Percentiles rank a stretch among this genome's conserved stretches.
Evolutionary conservation across 441 rosid species (phyloP).

Genomic region (Hura crepitans): DNA sequence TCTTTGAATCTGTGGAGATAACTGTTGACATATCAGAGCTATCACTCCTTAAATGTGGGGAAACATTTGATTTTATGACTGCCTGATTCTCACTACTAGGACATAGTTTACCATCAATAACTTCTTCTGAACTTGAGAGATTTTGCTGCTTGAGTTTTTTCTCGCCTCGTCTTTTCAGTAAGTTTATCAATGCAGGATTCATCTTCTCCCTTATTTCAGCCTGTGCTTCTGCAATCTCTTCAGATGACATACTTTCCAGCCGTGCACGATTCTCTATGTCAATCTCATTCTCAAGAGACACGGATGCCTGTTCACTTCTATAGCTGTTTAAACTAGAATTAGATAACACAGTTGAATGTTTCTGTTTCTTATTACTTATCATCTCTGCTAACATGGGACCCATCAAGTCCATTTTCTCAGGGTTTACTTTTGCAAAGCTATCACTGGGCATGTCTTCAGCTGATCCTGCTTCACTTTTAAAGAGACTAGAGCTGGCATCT

Average conservation of each 20-base stretch:
- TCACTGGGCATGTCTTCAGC: constrained; percentile 22
- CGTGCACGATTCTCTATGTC: constrained; percentile 65
- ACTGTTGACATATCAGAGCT: constrained; percentile 24
- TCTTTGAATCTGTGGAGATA: constrained; percentile 31
- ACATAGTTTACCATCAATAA: constrained; percentile 17
- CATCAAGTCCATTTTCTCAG: constrained; percentile 21
- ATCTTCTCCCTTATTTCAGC: constrained; percentile 81
- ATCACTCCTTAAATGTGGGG: constrained; percentile 26
- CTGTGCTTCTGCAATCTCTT: constrained; percentile 77
- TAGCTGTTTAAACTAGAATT: constrained; percentile 28
- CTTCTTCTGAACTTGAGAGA: constrained; percentile 27
- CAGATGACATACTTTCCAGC: constrained; percentile 60
- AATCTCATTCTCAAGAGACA: constrained; percentile 69
- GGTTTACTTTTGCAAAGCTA: constrained; percentile 21
- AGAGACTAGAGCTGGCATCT: constrained; percentile 11
- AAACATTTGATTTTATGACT: constrained; percentile 29
- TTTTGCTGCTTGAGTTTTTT: constrained; percentile 51
- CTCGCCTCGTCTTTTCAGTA: constrained; percentile 60
- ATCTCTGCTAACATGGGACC: constrained; percentile 18
- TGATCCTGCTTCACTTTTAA: constrained; percentile 12
- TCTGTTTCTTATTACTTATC: constrained; percentile 22
- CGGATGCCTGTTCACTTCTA: constrained; percentile 33
- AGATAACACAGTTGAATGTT: constrained; percentile 25
- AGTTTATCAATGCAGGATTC: constrained; percentile 60
- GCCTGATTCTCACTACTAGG: constrained; percentile 27